phyloP scores from a whole-genome alignment of 2,329 filamentous ascomycete species.

The Claviceps pusilla region DNA sequence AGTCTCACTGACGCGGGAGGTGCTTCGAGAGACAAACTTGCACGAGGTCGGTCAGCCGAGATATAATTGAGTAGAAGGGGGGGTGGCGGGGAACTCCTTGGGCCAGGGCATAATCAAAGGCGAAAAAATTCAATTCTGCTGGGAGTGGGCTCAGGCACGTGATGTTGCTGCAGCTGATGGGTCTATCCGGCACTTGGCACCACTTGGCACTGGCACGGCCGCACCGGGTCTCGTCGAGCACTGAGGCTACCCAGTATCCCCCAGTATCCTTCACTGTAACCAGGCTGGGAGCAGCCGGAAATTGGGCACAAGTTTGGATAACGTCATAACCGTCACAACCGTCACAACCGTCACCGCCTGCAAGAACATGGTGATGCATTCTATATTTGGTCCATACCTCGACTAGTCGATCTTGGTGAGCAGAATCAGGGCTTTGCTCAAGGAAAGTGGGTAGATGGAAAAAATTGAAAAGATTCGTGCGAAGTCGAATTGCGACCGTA shows the following conservation, averaged over 20 bases:
- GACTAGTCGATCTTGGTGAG: background rate
- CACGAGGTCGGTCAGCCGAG: conserved; percentile 19
- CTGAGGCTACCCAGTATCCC: too few relatives aligned
- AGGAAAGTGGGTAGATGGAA: background rate
- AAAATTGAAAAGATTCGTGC: background rate
- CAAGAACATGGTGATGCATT: background rate
- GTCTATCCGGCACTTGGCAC: background rate
- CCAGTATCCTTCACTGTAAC: too few relatives aligned
- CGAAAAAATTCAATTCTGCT: conserved; percentile 31
- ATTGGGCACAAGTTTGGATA: conserved; percentile 1
- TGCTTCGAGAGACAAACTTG: conserved; percentile 22
- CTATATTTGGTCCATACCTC: background rate
- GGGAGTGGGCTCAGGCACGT: conserved; percentile 20
- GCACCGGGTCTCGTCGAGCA: too few relatives aligned
- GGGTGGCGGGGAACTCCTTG: conserved; percentile 28
- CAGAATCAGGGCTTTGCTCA: background rate
- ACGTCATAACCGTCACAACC: conserved; percentile 11
- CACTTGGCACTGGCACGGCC: too few relatives aligned
- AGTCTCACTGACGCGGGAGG: conserved; percentile 15
- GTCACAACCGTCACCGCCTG: conserved; percentile 10
- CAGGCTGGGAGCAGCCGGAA: background rate
- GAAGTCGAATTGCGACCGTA: background rate
- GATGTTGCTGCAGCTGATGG: conserved; percentile 12
- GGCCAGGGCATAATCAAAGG: conserved; percentile 20
- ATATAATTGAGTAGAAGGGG: conserved; percentile 25